A percentile compares a stretch with the other conserved stretches of the same genome.
These are phyloP conservation scores for Xylaria sp. DNA, from an alignment of 495 filamentous ascomycete genomes.

Conservation along the genomic window DNA sequence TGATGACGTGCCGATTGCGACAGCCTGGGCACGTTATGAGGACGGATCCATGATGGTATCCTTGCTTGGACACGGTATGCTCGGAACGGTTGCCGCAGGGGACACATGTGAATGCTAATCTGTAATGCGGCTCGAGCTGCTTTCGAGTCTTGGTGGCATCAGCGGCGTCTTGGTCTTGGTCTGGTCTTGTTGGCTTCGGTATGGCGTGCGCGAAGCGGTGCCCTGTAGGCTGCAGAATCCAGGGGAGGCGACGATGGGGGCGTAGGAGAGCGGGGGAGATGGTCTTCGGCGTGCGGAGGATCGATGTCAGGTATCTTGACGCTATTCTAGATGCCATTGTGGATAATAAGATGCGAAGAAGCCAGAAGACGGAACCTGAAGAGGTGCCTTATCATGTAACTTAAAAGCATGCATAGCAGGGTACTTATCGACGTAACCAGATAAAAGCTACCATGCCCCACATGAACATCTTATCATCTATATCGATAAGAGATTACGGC, in stretches of 20 bases:
- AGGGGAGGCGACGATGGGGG: conserved; percentile 29
- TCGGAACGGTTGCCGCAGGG: conserved; percentile 77
- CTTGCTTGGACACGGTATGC: conserved; percentile 87
- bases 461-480: not conserved
- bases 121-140: conserved; percentile 70
- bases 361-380: not conserved
- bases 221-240: conserved; percentile 29
- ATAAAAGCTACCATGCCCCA: not conserved
- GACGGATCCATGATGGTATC: conserved; percentile 87
- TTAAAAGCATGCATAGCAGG: too few species aligned
- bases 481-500: not conserved
- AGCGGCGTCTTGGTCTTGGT: conserved; percentile 25
- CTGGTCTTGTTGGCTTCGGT: conserved; percentile 40
- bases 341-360: not conserved
- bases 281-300: conserved; percentile 18
- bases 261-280: conserved; percentile 30
- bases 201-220: conserved; percentile 46
- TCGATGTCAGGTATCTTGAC: conserved; percentile 20
- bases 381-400: too few species aligned
- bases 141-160: conserved; percentile 38
- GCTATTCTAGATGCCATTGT: conserved; percentile 31
- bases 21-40: conserved; percentile 87
- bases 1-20: conserved; percentile 85
- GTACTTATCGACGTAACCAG: too few species aligned
- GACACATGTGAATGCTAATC: conserved; percentile 89